Percentiles rank a stretch among this genome's conserved stretches.
Evolutionary conservation across 2,329 filamentous ascomycete genomes (phyloP).

Genomic region (Thielaviopsis musarum): DNA sequence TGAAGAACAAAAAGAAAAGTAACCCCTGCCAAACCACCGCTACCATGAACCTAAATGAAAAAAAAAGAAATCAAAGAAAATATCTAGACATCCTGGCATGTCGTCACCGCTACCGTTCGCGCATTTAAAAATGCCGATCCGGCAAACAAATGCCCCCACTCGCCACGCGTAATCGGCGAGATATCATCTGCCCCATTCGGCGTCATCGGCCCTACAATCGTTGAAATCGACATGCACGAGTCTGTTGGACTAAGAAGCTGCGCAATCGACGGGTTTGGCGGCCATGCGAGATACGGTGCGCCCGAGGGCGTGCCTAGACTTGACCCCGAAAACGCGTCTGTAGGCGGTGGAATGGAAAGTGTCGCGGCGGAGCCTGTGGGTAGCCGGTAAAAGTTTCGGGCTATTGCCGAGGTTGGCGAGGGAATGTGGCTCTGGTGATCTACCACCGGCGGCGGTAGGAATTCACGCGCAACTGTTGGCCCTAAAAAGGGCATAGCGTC

Average conservation of each 20-base stretch:
- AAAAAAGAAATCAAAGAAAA: not conserved
- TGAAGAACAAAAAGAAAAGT: not conserved
- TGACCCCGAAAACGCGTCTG: not conserved
- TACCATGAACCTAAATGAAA: conserved; percentile 20
- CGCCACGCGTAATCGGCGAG: conserved; percentile 42
- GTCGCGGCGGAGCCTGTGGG: conserved; percentile 6
- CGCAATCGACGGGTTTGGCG: conserved; percentile 8
- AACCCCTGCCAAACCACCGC: conserved; percentile 22
- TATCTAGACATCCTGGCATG: conserved; percentile 19
- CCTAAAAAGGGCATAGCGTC: not conserved
- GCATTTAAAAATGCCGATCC: conserved; percentile 24
- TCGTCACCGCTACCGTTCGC: conserved; percentile 34
- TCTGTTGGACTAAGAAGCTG: conserved; percentile 7
- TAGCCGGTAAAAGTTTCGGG: conserved; percentile 5
- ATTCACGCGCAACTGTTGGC: not conserved
- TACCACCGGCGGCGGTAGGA: not conserved
- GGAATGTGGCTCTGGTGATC: not conserved
- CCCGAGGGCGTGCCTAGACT: not conserved
- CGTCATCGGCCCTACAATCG: conserved; percentile 30
- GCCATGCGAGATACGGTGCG: not conserved
- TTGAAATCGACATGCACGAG: not conserved
- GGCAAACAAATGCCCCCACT: conserved; percentile 45
- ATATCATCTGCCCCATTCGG: conserved; percentile 45
- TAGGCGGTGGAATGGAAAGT: not conserved
- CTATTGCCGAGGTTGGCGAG: conserved; percentile 9